A percentile compares a stretch with the other conserved stretches of the same genome.
Evolutionary conservation across 176 grass and related monocot species (phyloP).

Genomic region (Ensete ventricosum): DNA sequence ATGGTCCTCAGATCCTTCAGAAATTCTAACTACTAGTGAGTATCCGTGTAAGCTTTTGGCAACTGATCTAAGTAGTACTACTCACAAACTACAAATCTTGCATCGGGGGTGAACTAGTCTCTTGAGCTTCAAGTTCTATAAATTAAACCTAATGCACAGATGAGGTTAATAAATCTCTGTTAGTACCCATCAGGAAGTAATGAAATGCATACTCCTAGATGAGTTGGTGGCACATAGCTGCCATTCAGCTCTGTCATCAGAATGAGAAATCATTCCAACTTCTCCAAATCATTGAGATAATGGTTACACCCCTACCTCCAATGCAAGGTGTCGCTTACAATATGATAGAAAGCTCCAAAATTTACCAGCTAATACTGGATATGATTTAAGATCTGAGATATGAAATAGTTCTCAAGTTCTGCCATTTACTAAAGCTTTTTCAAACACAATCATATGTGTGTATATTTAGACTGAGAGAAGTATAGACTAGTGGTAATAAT

Average conservation of each 20-base stretch:
- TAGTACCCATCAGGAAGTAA: background rate
- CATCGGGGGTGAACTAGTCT: background rate
- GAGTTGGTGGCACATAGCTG: background rate
- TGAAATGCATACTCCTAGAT: too few species aligned
- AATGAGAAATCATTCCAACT: background rate
- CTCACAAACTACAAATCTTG: background rate
- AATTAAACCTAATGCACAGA: background rate
- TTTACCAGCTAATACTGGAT: too few species aligned
- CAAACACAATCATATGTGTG: background rate
- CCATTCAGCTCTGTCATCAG: background rate
- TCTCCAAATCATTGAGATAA: background rate
- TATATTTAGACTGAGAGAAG: background rate
- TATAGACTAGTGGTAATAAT: background rate
- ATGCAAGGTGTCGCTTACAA: too few species aligned
- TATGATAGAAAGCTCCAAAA: too few species aligned
- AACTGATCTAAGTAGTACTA: background rate
- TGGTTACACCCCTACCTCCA: too few species aligned
- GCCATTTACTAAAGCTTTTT: too few species aligned
- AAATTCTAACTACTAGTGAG: background rate
- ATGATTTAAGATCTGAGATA: too few species aligned
- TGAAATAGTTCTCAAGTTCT: too few species aligned
- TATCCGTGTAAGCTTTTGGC: background rate
- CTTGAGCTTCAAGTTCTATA: background rate
- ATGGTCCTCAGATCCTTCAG: too few species aligned
- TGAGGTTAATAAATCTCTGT: background rate